Base-by-base conservation (phyloP, 495 filamentous ascomycete species). In the Margaritispora aquatica region DNA sequence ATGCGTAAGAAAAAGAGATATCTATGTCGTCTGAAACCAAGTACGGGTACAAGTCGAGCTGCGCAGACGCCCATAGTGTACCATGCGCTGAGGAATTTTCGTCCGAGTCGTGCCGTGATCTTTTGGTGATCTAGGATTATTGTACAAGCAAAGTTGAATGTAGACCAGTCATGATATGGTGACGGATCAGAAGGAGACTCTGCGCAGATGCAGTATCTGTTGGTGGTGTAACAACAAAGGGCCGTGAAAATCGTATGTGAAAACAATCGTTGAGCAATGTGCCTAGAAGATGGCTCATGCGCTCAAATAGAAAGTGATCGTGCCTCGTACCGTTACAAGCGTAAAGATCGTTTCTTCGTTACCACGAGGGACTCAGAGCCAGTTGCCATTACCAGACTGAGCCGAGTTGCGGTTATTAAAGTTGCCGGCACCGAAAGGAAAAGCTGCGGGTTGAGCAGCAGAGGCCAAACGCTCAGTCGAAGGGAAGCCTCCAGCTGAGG, bases 291-390 rank as follows among this genome's bases (percentile, higher is more conserved):
- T 20, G 41, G 51, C 56, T 47, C 26, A 26, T n/a, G 20, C 10
- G 51, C 24, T 56, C 34, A 55, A 50, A 58, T 60, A 48, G 58
- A 63, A 68, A 66, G 50, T 62, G 58, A 64, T 66, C 60, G 36
- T 68, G 48, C 46, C 58, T 69, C 59, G 64, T 69, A 69, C 66
- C 66, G 61, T 69, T 69, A 69, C 66, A 69, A 57, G 58, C 60
- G 60, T 64, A 54, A 60, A 59, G 59, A 66, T 69, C 66, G 46
- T 69, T 41, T 60, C 66, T 56, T 69, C 66, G 34, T 69, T 50
- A 51, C 62, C 55, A 60, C 53, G 31, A 21, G n/a, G 34, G 27
- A 26, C 23, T 61, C 57, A 64, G 21, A 65, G 56, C 61, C 62
- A 68, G 34, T 65, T 65, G 29, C 57, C 52, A 36, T 57, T 61